A percentile compares a stretch with the other conserved stretches of the same genome.
Evolutionary conservation across 139 green algal genomes (phyloP).

Genomic region (Chlamydomonas schloesseri): DNA sequence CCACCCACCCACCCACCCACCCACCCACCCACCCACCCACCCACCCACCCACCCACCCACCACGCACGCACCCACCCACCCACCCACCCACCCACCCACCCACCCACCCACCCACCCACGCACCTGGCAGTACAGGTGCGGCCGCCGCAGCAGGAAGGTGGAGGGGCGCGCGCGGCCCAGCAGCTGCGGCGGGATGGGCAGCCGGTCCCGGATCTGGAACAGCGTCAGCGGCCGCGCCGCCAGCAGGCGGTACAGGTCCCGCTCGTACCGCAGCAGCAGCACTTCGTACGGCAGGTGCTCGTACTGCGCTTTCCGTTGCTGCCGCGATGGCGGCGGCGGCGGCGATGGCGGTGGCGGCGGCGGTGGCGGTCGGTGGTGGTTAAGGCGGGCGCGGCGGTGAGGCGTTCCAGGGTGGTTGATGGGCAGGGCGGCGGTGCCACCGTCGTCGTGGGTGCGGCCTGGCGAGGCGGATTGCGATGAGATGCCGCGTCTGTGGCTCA

Average conservation of each 20-base stretch:
- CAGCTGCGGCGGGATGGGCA: conserved; percentile 29
- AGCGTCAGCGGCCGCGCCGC: not conserved
- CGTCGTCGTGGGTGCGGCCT: no score
- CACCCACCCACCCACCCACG: not conserved
- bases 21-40: not conserved
- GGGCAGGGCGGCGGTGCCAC: no score
- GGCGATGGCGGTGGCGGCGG: not conserved
- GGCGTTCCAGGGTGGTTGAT: no score
- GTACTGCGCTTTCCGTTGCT: not conserved
- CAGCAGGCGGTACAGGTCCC: conserved; percentile 26
- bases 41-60: no score
- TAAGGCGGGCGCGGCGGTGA: no score
- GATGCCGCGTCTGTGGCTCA: no score
- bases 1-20: not conserved
- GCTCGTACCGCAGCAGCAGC: conserved; percentile 6
- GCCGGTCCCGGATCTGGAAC: conserved; percentile 20
- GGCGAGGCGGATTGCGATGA: no score
- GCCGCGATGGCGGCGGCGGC: not conserved
- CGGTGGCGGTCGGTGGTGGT: not conserved
- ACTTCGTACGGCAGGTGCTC: not conserved
- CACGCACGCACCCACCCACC: not conserved
- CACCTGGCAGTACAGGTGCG: conserved; percentile 31
- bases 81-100: not conserved
- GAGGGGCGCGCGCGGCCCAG: conserved; percentile 27
- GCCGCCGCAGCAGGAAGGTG: conserved; percentile 37